Percentiles rank a stretch among this genome's conserved stretches.
These are phyloP conservation scores for Escallonia rubra DNA, from an alignment of 129 eudicot species.

Conservation along the genomic window DNA sequence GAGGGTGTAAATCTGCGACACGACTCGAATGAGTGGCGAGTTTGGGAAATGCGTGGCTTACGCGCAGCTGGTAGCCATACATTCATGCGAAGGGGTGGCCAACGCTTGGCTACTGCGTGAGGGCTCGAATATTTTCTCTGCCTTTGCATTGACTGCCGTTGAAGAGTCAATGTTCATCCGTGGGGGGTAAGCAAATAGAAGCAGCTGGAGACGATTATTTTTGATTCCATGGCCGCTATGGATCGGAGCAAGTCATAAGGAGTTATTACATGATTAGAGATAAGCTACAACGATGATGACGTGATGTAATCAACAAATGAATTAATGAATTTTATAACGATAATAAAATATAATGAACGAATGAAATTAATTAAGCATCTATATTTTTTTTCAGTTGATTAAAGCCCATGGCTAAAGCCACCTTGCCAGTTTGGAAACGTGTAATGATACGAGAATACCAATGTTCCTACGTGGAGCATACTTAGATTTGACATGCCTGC, in stretches of 20 bases:
- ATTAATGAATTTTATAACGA: no score
- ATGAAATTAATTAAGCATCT: no score
- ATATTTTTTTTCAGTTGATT: no score
- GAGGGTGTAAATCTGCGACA: conserved; percentile 26
- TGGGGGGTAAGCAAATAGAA: not conserved
- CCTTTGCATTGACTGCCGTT: not conserved
- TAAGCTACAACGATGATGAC: no score
- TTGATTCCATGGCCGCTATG: not conserved
- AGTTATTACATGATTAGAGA: no score
- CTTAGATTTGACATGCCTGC: not conserved
- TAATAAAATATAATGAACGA: no score
- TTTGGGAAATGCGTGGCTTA: conserved; percentile 47
- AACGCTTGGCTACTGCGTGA: not conserved
- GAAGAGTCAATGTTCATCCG: not conserved
- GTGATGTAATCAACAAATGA: no score
- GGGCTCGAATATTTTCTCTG: not conserved
- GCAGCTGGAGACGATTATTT: not conserved
- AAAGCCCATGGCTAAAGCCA: not conserved
- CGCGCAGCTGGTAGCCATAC: conserved; percentile 21
- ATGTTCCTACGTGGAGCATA: not conserved
- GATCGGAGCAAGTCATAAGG: not conserved
- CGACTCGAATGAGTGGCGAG: conserved; percentile 20
- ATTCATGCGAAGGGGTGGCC: conserved; percentile 3
- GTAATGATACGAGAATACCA: not conserved
- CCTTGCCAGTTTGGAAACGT: not conserved